Conservation (phyloP, 768 basidiomycete genomes). For the Mycena venus region DNA sequence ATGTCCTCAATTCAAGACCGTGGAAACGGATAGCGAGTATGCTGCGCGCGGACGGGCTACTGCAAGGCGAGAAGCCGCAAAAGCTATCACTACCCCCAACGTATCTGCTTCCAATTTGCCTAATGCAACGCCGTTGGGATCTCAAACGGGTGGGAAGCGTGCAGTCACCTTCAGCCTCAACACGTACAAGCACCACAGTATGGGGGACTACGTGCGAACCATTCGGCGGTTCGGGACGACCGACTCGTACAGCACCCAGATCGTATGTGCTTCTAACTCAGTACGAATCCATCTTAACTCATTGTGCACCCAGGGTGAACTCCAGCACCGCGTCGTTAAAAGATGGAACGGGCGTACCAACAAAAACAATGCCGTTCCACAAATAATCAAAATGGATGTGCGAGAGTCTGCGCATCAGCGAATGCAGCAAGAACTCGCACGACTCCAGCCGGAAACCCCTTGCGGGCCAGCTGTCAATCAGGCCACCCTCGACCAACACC, state of each 20-base stretch:
- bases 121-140: no score
- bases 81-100: not conserved
- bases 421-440: not conserved
- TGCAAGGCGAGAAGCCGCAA: not conserved
- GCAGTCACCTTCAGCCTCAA: constrained; percentile 42
- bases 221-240: constrained; percentile 49
- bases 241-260: constrained; percentile 49
- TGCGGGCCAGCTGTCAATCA: no score
- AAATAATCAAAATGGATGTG: constrained; percentile 39
- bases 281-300: not conserved
- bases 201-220: constrained; percentile 46
- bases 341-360: constrained; percentile 41
- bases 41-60: not conserved
- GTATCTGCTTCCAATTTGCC: not conserved
- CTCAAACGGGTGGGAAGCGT: no score
- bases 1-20: not conserved
- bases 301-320: constrained; percentile 53
- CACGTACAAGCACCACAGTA: constrained; percentile 51
- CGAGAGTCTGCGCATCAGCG: not conserved
- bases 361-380: constrained; percentile 29
- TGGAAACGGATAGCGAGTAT: not conserved
- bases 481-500: constrained; percentile 1
- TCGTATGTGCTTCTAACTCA: constrained; percentile 37
- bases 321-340: constrained; percentile 48
- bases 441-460: not conserved